Evolutionary conservation across 495 filamentous ascomycete genomes (phyloP).

Genomic region (Pseudoneurospora amorphoporcata): DNA sequence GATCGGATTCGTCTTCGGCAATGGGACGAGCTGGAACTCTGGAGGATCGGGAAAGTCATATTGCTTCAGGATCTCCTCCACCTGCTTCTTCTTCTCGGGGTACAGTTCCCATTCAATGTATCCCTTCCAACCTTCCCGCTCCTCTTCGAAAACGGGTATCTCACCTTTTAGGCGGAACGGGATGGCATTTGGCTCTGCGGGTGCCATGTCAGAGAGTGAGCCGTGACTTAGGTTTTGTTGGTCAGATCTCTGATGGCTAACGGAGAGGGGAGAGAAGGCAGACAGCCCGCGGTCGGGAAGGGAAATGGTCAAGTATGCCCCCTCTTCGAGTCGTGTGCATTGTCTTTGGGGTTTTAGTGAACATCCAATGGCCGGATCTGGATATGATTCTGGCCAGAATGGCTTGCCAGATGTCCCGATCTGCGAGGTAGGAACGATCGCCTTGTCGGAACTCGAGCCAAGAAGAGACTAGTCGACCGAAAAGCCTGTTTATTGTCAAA

Average conservation of each 20-base stretch:
- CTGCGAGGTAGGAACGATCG: neutral
- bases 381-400: neutral
- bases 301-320: neutral
- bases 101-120: slow-evolving; percentile 64
- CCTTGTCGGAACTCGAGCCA: neutral
- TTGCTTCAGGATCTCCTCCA: slow-evolving; percentile 43
- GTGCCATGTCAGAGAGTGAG: slow-evolving; percentile 8
- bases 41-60: slow-evolving; percentile 47
- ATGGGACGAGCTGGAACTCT: slow-evolving; percentile 48
- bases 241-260: neutral
- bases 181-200: slow-evolving; percentile 11
- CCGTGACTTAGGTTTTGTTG: neutral
- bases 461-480: neutral
- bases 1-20: slow-evolving; percentile 54
- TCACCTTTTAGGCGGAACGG: slow-evolving; percentile 12
- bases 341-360: neutral
- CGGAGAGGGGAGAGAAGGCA: neutral
- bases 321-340: neutral
- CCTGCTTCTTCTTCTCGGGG: slow-evolving; percentile 51
- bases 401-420: neutral
- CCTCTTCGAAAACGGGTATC: slow-evolving; percentile 11
- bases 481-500: neutral
- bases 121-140: slow-evolving; percentile 18
- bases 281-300: neutral
- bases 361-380: neutral